phyloP scores from a whole-genome alignment of 225 moss, liverwort and hornwort genomes.

The Bryum argenteum region DNA sequence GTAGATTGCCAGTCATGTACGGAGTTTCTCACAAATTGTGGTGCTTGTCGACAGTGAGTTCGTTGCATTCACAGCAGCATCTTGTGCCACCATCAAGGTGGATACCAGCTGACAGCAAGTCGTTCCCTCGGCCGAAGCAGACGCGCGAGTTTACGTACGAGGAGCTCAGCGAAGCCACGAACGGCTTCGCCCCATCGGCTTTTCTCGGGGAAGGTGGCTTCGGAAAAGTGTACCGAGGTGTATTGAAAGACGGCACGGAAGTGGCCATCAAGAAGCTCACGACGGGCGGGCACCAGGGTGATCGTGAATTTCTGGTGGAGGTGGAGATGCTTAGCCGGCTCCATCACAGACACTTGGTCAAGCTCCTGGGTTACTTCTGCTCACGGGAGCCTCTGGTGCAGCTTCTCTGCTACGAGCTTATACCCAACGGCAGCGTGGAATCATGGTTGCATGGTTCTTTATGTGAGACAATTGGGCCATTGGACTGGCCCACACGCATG shows the following conservation, averaged over 20 bases:
- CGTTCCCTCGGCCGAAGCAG: conserved; percentile 53
- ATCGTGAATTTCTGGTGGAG: conserved; percentile 91
- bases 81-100: conserved; percentile 51
- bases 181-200: conserved; percentile 73
- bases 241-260: conserved; percentile 77
- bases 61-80: conserved; percentile 49
- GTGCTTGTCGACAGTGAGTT: conserved; percentile 35
- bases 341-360: conserved; percentile 91
- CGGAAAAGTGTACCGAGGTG: conserved; percentile 83
- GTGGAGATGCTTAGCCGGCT: conserved; percentile 94
- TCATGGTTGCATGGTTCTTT: conserved; percentile 83
- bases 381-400: conserved; percentile 79
- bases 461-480: conserved; percentile 44
- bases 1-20: background rate
- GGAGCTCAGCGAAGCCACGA: conserved; percentile 86
- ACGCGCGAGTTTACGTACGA: conserved; percentile 85
- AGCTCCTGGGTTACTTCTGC: conserved; percentile 89
- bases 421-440: conserved; percentile 90
- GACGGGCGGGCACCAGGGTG: conserved; percentile 94
- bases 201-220: conserved; percentile 93
- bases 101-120: conserved; percentile 59
- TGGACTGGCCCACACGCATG: conserved; percentile 92
- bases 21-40: conserved; percentile 24
- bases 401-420: conserved; percentile 87
- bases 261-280: conserved; percentile 99